Percentiles rank a stretch among this genome's conserved stretches.
Conservation (phyloP, 345 rosid species). For the Sonneratia caseolaris region DNA sequence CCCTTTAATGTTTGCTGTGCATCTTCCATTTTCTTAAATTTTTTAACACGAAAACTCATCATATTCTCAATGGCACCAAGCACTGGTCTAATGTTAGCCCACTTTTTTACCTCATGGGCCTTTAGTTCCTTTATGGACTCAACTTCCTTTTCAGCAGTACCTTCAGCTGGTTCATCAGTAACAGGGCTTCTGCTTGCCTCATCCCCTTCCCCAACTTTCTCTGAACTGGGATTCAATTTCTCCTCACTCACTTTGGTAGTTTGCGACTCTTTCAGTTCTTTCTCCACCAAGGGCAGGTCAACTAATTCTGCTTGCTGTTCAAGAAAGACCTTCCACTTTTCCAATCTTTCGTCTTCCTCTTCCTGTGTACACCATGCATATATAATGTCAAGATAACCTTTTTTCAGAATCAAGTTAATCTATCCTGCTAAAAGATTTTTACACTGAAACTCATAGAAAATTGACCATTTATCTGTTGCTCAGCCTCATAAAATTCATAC, state of each 20-base stretch:
- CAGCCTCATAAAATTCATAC: not conserved
- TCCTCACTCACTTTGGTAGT: slow-evolving; percentile 15
- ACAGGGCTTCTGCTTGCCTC: slow-evolving; percentile 19
- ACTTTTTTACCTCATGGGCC: slow-evolving; percentile 25
- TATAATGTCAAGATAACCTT: not conserved
- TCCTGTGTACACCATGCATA: slow-evolving; percentile 30
- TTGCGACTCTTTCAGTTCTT: slow-evolving; percentile 6
- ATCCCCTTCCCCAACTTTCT: slow-evolving; percentile 19
- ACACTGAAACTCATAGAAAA: not conserved
- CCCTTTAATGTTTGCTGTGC: slow-evolving; percentile 12
- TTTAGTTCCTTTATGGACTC: slow-evolving; percentile 30
- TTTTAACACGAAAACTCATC: slow-evolving; percentile 65
- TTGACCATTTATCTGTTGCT: not conserved
- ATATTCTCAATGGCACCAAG: slow-evolving; percentile 51
- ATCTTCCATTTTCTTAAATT: slow-evolving; percentile 24
- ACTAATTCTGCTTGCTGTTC: slow-evolving; percentile 28
- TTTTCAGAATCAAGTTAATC: not conserved
- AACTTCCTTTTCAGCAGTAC: slow-evolving; percentile 23
- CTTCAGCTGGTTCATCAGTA: slow-evolving; percentile 22
- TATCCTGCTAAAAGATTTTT: not conserved
- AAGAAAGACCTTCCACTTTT: slow-evolving; percentile 66
- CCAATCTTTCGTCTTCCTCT: slow-evolving; percentile 80
- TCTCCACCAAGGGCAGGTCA: slow-evolving; percentile 5
- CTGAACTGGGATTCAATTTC: slow-evolving; percentile 16
- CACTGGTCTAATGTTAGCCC: slow-evolving; percentile 61